Conservation (phyloP, 176 grass and related monocot species). For the Areca catechu region DNA sequence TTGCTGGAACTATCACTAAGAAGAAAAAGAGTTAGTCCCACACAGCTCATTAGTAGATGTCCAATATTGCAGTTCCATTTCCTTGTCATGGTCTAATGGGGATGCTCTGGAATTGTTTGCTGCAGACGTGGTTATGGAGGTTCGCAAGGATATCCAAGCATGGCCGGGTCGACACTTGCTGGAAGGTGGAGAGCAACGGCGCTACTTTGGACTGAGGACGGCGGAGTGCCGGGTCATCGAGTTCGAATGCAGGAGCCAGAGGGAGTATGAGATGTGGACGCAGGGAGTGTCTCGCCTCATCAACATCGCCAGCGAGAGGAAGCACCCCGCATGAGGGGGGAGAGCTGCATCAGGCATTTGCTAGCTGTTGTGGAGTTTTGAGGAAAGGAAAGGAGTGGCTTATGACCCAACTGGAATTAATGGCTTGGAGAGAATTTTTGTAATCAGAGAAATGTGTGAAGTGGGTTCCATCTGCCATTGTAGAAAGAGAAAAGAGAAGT, state of each 20-base stretch:
- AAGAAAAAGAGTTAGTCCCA: slow-evolving; percentile 80
- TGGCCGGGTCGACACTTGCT: slow-evolving; percentile 88
- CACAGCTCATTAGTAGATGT: no score
- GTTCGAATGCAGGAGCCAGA: slow-evolving; percentile 63
- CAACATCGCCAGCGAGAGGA: slow-evolving; percentile 34
- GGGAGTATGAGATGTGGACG: slow-evolving; percentile 79
- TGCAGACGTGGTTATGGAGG: slow-evolving; percentile 67
- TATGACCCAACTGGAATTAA: no score
- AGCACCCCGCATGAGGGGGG: slow-evolving; percentile 25
- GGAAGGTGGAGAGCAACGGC: slow-evolving; percentile 60
- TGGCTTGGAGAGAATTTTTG: no score
- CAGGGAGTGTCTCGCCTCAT: slow-evolving; percentile 74
- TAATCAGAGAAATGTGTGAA: not conserved
- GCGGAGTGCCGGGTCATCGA: slow-evolving; percentile 85
- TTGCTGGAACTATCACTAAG: slow-evolving; percentile 83
- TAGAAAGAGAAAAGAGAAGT: not conserved
- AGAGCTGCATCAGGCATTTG: not conserved
- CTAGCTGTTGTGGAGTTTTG: slow-evolving; percentile 1
- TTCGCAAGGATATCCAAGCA: slow-evolving; percentile 67
- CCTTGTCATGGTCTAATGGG: no score
- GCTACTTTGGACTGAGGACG: slow-evolving; percentile 83
- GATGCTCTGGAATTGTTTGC: no score
- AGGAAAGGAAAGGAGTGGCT: no score
- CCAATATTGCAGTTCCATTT: no score
- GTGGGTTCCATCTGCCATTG: slow-evolving; percentile 10